Percentiles rank a stretch among this genome's conserved stretches.
phyloP scores from a whole-genome alignment of 176 grass and related monocot genomes.

The Dendrocalamus sinicus region DNA sequence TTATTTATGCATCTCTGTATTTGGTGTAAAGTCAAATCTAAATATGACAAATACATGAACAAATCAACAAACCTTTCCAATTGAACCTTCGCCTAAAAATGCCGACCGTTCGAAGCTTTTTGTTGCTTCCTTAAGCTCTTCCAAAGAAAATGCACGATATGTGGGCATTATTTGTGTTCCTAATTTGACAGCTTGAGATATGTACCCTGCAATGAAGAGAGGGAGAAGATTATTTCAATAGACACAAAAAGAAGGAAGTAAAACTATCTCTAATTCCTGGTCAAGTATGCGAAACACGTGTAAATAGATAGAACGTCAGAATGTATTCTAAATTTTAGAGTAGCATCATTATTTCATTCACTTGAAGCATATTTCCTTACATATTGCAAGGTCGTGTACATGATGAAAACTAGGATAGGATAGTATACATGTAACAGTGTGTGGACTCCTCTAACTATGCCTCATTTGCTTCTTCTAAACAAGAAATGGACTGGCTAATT shows the following conservation, averaged over 20 bases:
- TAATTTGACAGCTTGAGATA: conserved; percentile 88
- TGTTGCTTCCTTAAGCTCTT: conserved; percentile 95
- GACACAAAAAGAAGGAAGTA: conserved; percentile 19
- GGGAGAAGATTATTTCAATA: conserved; percentile 15
- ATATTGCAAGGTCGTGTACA: neutral
- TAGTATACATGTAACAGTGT: conserved; percentile 4
- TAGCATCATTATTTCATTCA: neutral
- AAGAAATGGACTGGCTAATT: neutral
- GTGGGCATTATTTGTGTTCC: conserved; percentile 76
- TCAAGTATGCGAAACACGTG: neutral
- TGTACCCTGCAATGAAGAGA: conserved; percentile 69
- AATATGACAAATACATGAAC: conserved; percentile 17
- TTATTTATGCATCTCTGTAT: conserved; percentile 8
- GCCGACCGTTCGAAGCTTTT: conserved; percentile 71
- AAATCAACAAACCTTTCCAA: conserved; percentile 74
- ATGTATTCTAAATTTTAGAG: neutral
- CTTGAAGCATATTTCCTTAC: neutral
- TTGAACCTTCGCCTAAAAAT: conserved; percentile 93
- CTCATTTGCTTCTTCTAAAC: conserved; percentile 21
- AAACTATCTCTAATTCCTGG: conserved; percentile 28
- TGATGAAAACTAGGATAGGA: conserved; percentile 2
- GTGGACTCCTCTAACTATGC: neutral
- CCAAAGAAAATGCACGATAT: conserved; percentile 74
- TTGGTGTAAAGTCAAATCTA: neutral
- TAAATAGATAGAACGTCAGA: neutral